A percentile compares a stretch with the other conserved stretches of the same genome.
phyloP scores from a whole-genome alignment of 805 yeast genomes.

The Wickerhamomyces tratensis region DNA sequence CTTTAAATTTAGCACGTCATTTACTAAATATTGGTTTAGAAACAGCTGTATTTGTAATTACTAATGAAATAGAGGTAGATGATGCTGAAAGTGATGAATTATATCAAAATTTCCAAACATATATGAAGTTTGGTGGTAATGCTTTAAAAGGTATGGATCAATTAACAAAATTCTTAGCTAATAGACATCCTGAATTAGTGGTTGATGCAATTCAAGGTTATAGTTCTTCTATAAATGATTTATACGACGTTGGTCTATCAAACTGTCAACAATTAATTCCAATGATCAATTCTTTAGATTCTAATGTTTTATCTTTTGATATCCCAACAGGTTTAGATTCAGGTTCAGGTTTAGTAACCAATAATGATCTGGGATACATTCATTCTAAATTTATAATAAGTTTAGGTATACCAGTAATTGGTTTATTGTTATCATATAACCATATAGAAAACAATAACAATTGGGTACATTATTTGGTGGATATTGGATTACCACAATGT shows the following conservation, averaged over 20 bases:
- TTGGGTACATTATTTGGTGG: slow-evolving; percentile 50
- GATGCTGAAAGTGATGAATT: slow-evolving; percentile 31
- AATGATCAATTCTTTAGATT: slow-evolving; percentile 54
- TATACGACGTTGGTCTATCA: slow-evolving; percentile 29
- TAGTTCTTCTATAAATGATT: slow-evolving; percentile 57
- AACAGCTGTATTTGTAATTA: slow-evolving; percentile 31
- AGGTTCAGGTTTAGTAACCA: slow-evolving; percentile 51
- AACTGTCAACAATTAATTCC: slow-evolving; percentile 35
- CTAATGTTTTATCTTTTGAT: slow-evolving; percentile 55
- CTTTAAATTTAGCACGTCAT: slow-evolving; percentile 72
- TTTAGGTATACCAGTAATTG: slow-evolving; percentile 63
- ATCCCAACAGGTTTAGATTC: slow-evolving; percentile 79
- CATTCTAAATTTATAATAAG: slow-evolving; percentile 53
- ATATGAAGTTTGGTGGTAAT: slow-evolving; percentile 54
- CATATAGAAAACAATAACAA: slow-evolving; percentile 39
- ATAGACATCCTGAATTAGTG: slow-evolving; percentile 69
- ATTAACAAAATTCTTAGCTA: slow-evolving; percentile 27
- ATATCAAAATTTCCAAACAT: slow-evolving; percentile 45
- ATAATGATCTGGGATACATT: slow-evolving; percentile 21
- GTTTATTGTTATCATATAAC: slow-evolving; percentile 50
- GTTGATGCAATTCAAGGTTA: slow-evolving; percentile 83
- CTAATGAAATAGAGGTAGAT: slow-evolving; percentile 1
- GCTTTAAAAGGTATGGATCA: slow-evolving; percentile 19
- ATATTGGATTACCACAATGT: slow-evolving; percentile 59
- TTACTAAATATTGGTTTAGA: slow-evolving; percentile 65